Conservation (phyloP, 352 stramenopile species). For the Phytophthora europaea region DNA sequence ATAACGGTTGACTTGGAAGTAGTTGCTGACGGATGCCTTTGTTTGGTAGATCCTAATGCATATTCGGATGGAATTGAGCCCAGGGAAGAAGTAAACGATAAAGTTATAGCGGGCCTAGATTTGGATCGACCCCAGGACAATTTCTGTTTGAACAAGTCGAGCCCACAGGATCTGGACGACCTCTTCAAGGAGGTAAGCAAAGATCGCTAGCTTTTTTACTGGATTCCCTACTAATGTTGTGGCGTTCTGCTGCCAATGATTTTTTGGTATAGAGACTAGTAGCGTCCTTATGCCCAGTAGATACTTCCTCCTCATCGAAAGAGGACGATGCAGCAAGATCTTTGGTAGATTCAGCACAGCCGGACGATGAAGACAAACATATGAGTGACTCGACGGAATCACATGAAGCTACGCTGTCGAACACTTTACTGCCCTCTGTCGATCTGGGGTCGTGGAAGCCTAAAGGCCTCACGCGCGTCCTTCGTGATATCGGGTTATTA, state of each 20-base stretch:
- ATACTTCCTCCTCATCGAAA: conserved; percentile 14
- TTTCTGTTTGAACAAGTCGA: conserved; percentile 28
- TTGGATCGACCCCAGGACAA: conserved; percentile 30
- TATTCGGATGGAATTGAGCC: conserved; percentile 26
- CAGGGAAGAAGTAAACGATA: conserved; percentile 18
- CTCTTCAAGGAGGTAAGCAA: conserved; percentile 60
- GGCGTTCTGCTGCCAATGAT: not conserved
- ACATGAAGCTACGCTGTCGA: conserved; percentile 11
- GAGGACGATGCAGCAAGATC: conserved; percentile 1
- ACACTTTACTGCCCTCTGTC: conserved; percentile 14
- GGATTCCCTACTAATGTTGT: not conserved
- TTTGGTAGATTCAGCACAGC: conserved; percentile 14
- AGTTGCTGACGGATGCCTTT: not conserved
- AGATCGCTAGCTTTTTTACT: not conserved
- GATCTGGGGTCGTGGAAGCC: conserved; percentile 40
- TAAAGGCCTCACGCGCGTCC: conserved; percentile 31
- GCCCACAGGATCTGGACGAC: conserved; percentile 38
- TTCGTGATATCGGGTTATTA: conserved; percentile 64
- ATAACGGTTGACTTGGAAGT: not conserved
- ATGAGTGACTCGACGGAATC: conserved; percentile 7
- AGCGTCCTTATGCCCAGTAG: conserved; percentile 34
- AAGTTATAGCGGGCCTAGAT: conserved; percentile 7
- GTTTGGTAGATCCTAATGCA: conserved; percentile 31
- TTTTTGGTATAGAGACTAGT: conserved; percentile 44
- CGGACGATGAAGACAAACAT: conserved; percentile 34